Evolutionary conservation across 345 rosid species (phyloP), one percentile per base, ranked within the genome.

Genomic region (Physaria fendleri): DNA sequence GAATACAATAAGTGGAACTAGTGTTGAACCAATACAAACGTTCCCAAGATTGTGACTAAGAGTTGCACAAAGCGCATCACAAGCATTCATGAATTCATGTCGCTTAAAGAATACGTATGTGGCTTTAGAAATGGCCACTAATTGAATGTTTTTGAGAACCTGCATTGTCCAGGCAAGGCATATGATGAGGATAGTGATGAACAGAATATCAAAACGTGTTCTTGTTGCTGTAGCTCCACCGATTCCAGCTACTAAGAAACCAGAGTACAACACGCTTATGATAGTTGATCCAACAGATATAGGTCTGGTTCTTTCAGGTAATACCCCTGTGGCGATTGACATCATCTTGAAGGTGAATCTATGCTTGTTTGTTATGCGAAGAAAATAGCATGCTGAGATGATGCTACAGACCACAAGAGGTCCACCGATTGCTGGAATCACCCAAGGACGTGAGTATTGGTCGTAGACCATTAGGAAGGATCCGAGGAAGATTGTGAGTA

Each of bases 151-250:
- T 59, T 76, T 85, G 56, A 80, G 64, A 49, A 84, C 88, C 56
- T 88, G 96, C 90, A 79, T 71, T 14, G 73, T 81, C 96, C 98
- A 91, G 13, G 66, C 64, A 58, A 85, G 60, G 83, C 82, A 80
- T 12, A 77, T 59, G 58, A 84, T 24, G 70, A 81, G 68, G 13
- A 77, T 12, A 5, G 61, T 12, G 70, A 81, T 84, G 88, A 83
- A 82, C 33, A 77, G 16, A 23, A 59, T 50, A 52, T 85, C 88
- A 16, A 74, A 55, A 38, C 41, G 39, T 8, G 78, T 76, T 41
- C 78, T 77, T 20, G 80, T 64, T 0, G 91, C 66, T 5, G 78
- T 79, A 12, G 96, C 96, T 39, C 92, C 92, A 7, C 92, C 95
- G 29, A 91, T 82, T 53, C 92, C 98, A 5, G 73, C 76, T 10